Evolutionary conservation across 2,329 filamentous ascomycete genomes (phyloP).

Genomic region (Pyrenophora tritici-repentis): DNA sequence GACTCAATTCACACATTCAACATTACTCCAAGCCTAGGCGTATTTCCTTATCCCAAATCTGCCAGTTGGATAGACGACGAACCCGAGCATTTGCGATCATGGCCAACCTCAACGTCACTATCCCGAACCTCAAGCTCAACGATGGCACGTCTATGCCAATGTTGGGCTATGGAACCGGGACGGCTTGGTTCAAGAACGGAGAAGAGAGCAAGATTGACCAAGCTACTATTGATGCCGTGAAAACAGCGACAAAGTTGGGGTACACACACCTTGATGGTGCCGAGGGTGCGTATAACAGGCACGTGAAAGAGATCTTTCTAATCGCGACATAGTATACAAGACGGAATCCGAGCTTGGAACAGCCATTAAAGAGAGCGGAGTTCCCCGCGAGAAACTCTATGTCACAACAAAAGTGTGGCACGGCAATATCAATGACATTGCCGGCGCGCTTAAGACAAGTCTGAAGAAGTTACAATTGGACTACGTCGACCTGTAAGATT

Average conservation of each 20-base stretch:
- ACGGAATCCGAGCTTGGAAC: constrained; percentile 57
- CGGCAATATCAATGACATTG: constrained; percentile 59
- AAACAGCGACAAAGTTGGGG: constrained; percentile 69
- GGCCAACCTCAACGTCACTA: constrained; percentile 54
- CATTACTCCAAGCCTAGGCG: not conserved
- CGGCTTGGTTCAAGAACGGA: constrained; percentile 64
- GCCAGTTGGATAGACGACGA: not conserved
- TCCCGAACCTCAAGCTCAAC: constrained; percentile 69
- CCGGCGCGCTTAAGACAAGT: constrained; percentile 59
- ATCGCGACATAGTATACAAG: constrained; percentile 51
- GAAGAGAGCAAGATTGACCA: constrained; percentile 61
- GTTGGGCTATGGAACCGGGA: constrained; percentile 74
- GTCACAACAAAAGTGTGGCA: constrained; percentile 62
- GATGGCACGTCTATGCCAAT: constrained; percentile 75
- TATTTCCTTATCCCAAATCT: not conserved
- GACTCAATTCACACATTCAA: not conserved
- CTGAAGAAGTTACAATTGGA: constrained; percentile 64
- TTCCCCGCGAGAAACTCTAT: constrained; percentile 54
- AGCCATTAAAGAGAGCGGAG: constrained; percentile 53
- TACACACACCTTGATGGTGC: constrained; percentile 77
- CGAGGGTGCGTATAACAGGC: constrained; percentile 57
- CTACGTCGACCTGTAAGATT: constrained; percentile 64
- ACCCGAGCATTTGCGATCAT: constrained; percentile 27
- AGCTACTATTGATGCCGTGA: constrained; percentile 59
- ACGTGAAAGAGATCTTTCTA: not conserved